phyloP scores from a whole-genome alignment of 2,329 filamentous ascomycete genomes.

The Cladosporium sp. region DNA sequence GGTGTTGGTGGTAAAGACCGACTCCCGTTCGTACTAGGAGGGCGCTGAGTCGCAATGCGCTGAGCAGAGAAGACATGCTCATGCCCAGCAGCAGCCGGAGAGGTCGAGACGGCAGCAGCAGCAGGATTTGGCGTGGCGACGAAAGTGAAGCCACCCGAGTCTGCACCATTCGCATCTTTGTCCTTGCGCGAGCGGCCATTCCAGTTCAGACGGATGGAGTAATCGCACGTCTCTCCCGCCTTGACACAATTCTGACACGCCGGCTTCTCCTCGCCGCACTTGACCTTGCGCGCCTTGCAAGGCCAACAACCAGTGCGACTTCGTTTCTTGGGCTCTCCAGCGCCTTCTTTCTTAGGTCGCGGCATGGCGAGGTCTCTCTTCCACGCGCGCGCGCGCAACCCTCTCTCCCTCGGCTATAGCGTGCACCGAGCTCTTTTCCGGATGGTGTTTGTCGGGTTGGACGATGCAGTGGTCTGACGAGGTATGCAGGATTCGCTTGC shows the following conservation, averaged over 20 bases:
- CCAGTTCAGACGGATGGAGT: conserved; percentile 77
- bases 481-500: not conserved
- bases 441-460: no score
- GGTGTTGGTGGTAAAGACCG: conserved; percentile 18
- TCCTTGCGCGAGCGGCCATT: conserved; percentile 61
- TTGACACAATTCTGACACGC: conserved; percentile 67
- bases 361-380: conserved; percentile 47
- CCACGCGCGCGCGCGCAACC: not conserved
- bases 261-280: conserved; percentile 76
- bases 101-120: conserved; percentile 6
- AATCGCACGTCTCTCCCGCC: conserved; percentile 66
- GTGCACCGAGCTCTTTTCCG: no score
- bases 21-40: conserved; percentile 17
- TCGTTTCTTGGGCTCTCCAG: conserved; percentile 56
- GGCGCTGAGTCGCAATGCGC: conserved; percentile 23
- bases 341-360: conserved; percentile 58
- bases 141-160: conserved; percentile 27
- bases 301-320: conserved; percentile 69
- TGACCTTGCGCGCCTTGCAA: conserved; percentile 73
- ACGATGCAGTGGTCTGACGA: no score
- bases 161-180: conserved; percentile 26
- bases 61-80: conserved; percentile 32
- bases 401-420: no score
- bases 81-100: conserved; percentile 14
- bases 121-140: conserved; percentile 20